Conservation (phyloP, 257 asterid species). For the Marsdenia floribunda region DNA sequence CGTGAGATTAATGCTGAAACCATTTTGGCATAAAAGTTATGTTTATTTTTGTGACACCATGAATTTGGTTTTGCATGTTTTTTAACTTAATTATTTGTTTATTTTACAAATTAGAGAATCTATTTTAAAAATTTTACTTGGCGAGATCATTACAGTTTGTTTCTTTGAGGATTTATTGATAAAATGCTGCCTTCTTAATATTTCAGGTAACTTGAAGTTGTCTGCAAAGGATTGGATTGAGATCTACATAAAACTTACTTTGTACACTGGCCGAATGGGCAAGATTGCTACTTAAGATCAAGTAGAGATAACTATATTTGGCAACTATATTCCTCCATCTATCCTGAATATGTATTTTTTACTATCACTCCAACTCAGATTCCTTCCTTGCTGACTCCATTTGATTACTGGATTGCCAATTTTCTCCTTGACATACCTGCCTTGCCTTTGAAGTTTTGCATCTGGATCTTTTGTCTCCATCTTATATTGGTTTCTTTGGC, state of each 20-base stretch:
- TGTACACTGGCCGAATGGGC: slow-evolving; percentile 8
- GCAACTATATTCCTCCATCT: slow-evolving; percentile 10
- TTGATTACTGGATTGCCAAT: slow-evolving; percentile 23
- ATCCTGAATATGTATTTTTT: slow-evolving; percentile 8
- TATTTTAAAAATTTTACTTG: not conserved
- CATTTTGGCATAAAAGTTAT: not conserved
- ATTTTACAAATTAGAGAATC: not conserved
- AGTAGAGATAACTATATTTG: slow-evolving; percentile 11
- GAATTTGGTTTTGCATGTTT: not conserved
- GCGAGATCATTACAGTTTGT: not conserved
- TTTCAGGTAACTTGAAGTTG: slow-evolving; percentile 37
- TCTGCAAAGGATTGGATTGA: slow-evolving; percentile 14
- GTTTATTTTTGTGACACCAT: not conserved
- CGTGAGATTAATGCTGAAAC: not conserved
- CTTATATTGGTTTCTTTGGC: slow-evolving; percentile 9
- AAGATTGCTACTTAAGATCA: slow-evolving; percentile 11
- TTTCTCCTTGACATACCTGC: slow-evolving; percentile 23
- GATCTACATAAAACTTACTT: slow-evolving; percentile 6
- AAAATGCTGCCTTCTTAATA: slow-evolving; percentile 27
- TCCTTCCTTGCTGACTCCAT: slow-evolving; percentile 24
- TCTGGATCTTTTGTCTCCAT: slow-evolving; percentile 10
- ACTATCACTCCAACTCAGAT: slow-evolving; percentile 23
- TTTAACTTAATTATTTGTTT: not conserved
- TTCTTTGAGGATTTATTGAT: slow-evolving; percentile 11
- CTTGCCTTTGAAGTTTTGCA: slow-evolving; percentile 38